Conservation (phyloP, 345 rosid genomes). For the Bruguiera parviflora region DNA sequence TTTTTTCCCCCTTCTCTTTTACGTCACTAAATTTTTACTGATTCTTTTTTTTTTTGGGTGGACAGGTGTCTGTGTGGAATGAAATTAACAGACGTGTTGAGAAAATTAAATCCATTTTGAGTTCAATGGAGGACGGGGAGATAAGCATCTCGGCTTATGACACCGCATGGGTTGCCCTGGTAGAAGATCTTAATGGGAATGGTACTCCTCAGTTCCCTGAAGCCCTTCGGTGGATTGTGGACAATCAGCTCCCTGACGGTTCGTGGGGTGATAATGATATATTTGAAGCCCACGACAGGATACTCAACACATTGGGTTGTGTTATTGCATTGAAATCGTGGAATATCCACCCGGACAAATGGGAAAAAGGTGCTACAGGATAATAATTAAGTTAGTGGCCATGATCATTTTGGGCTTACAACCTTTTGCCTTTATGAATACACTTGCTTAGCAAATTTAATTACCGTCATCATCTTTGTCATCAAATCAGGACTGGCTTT, state of each 20-base stretch:
- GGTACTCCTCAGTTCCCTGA: slow-evolving; percentile 19
- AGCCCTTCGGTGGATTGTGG: slow-evolving; percentile 15
- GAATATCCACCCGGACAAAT: slow-evolving; percentile 16
- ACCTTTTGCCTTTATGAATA: too few species aligned
- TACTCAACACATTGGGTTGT: slow-evolving; percentile 20
- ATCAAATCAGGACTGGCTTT: slow-evolving; percentile 16
- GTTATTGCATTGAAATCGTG: slow-evolving; percentile 19
- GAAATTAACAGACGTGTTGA: background rate
- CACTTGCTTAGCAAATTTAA: too few species aligned
- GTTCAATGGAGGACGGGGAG: slow-evolving; percentile 20
- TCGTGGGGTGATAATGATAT: slow-evolving; percentile 19
- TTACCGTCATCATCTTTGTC: background rate
- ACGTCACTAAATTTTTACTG: background rate
- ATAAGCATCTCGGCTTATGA: slow-evolving; percentile 19
- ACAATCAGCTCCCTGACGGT: slow-evolving; percentile 20
- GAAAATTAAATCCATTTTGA: slow-evolving; percentile 9
- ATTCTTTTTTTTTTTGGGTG: background rate
- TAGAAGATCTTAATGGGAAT: slow-evolving; percentile 11
- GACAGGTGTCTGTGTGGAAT: background rate
- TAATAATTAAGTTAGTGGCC: background rate
- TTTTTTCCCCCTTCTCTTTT: too few species aligned
- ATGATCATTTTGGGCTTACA: too few species aligned
- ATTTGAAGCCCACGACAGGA: slow-evolving; percentile 13
- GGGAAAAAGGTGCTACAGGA: slow-evolving; percentile 1
- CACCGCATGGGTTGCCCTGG: slow-evolving; percentile 22